Conservation (phyloP, 352 stramenopile species). For the Pythium oligandrum region DNA sequence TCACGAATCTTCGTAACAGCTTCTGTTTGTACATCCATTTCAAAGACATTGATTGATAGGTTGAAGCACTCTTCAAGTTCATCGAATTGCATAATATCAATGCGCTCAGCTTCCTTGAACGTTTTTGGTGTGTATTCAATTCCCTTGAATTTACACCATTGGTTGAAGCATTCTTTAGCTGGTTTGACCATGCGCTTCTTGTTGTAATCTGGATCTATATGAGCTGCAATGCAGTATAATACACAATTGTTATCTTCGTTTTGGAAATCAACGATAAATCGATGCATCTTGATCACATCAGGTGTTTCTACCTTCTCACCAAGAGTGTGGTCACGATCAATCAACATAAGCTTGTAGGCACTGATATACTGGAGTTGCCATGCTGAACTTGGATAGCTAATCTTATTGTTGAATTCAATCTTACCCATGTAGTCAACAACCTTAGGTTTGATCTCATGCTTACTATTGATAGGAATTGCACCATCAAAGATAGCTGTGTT, state of each 20-base stretch:
- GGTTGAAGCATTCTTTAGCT: constrained; percentile 5
- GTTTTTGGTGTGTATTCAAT: constrained; percentile 1
- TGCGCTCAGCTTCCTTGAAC: not conserved
- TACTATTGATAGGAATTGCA: constrained; percentile 16
- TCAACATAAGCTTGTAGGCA: constrained; percentile 15
- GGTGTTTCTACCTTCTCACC: constrained; percentile 13
- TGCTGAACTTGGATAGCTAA: constrained; percentile 12
- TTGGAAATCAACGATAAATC: constrained; percentile 22
- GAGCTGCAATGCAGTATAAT: constrained; percentile 11
- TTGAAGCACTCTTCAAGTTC: constrained; percentile 11
- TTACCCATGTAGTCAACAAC: constrained; percentile 7
- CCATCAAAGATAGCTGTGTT: constrained; percentile 12
- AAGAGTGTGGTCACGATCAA: constrained; percentile 13
- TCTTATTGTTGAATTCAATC: constrained; percentile 3
- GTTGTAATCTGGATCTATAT: constrained; percentile 4
- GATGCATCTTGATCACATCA: constrained; percentile 13
- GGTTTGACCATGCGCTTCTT: constrained; percentile 1
- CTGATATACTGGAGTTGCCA: constrained; percentile 14
- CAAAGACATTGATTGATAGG: constrained; percentile 10
- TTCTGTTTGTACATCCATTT: constrained; percentile 8
- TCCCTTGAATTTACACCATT: constrained; percentile 5
- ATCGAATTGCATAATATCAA: constrained; percentile 13
- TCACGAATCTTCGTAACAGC: constrained; percentile 2
- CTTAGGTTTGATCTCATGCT: constrained; percentile 16
- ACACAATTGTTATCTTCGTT: constrained; percentile 14